Conservation (phyloP, 179 eudicot species). For the Beta macrorhiza region DNA sequence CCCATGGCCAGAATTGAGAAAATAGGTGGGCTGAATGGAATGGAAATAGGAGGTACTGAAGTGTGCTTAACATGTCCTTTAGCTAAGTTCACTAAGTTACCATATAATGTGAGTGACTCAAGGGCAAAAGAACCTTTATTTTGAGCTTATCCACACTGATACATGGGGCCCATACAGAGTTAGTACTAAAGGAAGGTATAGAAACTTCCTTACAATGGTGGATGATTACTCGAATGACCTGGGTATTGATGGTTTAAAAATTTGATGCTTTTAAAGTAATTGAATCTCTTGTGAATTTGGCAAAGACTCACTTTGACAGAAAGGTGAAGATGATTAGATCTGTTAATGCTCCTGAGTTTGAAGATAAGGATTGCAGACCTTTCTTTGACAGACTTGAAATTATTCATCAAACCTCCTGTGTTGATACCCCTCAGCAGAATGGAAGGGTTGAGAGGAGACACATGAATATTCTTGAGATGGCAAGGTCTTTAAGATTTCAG, state of each 20-base stretch:
- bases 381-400: neutral
- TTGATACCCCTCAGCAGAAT: neutral
- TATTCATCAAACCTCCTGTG: neutral
- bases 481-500: neutral
- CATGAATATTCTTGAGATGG: neutral
- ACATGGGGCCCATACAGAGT: neutral
- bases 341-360: neutral
- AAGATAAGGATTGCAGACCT: neutral
- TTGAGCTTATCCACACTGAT: neutral
- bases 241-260: neutral
- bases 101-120: neutral
- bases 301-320: neutral
- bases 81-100: neutral
- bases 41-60: too few relatives aligned
- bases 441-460: neutral
- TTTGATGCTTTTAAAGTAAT: neutral
- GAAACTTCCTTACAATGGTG: neutral
- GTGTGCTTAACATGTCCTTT: too few relatives aligned
- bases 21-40: too few relatives aligned
- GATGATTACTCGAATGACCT: neutral
- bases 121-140: neutral
- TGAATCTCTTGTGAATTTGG: neutral
- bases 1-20: too few relatives aligned
- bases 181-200: neutral
- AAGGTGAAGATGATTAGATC: neutral